Evolutionary conservation across 306 rosid genomes (phyloP).

Genomic region (Prunus fruticosa): DNA sequence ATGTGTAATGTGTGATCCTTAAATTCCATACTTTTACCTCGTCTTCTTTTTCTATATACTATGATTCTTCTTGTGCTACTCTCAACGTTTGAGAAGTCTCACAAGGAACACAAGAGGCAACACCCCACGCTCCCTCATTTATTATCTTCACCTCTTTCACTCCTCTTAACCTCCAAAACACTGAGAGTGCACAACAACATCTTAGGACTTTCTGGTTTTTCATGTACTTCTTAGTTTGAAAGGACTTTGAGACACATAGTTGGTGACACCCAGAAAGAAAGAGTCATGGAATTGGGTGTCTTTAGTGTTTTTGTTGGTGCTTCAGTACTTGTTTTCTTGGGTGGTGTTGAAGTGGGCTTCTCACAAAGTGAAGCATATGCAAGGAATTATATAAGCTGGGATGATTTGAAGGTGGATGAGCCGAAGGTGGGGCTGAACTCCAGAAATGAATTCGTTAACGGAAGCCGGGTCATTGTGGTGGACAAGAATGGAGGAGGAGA

Average conservation of each 20-base stretch:
- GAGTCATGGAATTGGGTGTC: slow-evolving; percentile 11
- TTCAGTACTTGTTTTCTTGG: slow-evolving; percentile 17
- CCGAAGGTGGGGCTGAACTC: slow-evolving; percentile 20
- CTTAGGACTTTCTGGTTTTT: not conserved
- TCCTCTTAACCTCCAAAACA: slow-evolving; percentile 33
- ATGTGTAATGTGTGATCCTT: not conserved
- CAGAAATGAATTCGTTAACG: not conserved
- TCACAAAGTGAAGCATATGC: slow-evolving; percentile 18
- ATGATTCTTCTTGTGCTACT: slow-evolving; percentile 11
- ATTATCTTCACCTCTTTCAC: slow-evolving; percentile 49
- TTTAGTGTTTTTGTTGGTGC: slow-evolving; percentile 14
- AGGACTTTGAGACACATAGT: not conserved
- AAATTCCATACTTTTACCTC: not conserved
- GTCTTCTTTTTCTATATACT: not conserved
- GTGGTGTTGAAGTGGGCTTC: slow-evolving; percentile 30
- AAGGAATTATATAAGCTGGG: slow-evolving; percentile 64
- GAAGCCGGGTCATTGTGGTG: slow-evolving; percentile 49
- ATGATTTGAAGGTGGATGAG: slow-evolving; percentile 61
- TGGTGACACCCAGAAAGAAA: not conserved
- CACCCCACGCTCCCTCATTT: slow-evolving; percentile 52
- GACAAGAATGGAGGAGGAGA: slow-evolving; percentile 60
- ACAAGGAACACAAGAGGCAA: slow-evolving; percentile 3
- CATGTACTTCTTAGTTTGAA: not conserved
- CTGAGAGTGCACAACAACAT: not conserved
- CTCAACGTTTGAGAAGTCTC: not conserved